A percentile compares a stretch with the other conserved stretches of the same genome.
These are phyloP conservation scores for Coemansia reversa DNA, from an alignment of 192 early-diverging fungal genomes.

Conservation along the genomic window DNA sequence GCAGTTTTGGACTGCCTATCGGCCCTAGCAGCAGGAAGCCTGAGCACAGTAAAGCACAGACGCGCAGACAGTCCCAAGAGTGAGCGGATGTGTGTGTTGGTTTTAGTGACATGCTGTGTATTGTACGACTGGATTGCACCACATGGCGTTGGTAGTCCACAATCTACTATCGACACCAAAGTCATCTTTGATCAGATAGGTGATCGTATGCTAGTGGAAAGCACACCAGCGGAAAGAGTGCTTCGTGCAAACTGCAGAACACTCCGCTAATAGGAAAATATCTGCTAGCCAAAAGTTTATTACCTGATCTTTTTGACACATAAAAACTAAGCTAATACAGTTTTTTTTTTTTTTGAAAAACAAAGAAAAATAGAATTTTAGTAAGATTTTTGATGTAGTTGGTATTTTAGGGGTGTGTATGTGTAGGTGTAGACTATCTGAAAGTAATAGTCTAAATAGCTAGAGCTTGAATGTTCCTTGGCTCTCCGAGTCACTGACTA, in stretches of 20 bases:
- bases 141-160: constrained; percentile 72
- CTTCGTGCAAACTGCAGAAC: constrained; percentile 45
- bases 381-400: no score
- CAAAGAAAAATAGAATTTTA: no score
- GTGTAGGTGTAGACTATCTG: no score
- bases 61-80: constrained; percentile 59
- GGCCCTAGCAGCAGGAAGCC: constrained; percentile 75
- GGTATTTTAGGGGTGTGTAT: no score
- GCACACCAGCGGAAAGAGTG: constrained; percentile 40
- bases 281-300: no score
- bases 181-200: constrained; percentile 20
- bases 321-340: no score
- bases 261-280: constrained; percentile 19
- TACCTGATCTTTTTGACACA: no score
- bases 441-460: no score
- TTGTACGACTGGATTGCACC: constrained; percentile 89
- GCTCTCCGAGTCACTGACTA: no score
- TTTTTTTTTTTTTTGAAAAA: no score
- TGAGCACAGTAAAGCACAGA: constrained; percentile 70
- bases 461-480: no score
- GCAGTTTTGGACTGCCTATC: constrained; percentile 70
- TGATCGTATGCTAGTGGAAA: constrained; percentile 34
- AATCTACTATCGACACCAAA: constrained; percentile 79
- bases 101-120: constrained; percentile 85
- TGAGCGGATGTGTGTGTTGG: constrained; percentile 75